Evolutionary conservation across 2,329 filamentous ascomycete genomes (phyloP).

Genomic region (Fusarium keratoplasticum): DNA sequence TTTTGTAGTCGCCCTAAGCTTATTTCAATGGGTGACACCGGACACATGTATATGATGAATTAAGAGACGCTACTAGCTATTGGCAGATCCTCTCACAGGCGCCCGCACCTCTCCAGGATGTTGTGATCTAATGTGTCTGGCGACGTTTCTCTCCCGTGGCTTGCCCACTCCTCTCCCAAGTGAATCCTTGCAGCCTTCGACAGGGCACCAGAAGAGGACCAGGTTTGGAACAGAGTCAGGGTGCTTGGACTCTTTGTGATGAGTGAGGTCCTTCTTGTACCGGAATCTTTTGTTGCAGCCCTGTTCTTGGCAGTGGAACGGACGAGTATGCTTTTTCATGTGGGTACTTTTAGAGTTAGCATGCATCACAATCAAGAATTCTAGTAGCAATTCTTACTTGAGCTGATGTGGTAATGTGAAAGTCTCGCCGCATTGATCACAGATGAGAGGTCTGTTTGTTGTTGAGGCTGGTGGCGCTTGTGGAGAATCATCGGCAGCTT

Average conservation of each 20-base stretch:
- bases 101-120: not conserved
- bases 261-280: not conserved
- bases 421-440: not conserved
- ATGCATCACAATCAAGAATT: not conserved
- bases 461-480: not conserved
- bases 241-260: slow-evolving; percentile 1
- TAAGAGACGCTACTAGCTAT: not conserved
- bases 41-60: not conserved
- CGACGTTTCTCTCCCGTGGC: not conserved
- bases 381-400: not conserved
- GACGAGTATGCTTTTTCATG: not conserved
- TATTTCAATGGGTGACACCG: not conserved
- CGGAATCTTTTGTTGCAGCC: not conserved
- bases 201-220: not conserved
- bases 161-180: not conserved
- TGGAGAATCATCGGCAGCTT: not conserved
- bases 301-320: not conserved
- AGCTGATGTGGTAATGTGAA: not conserved
- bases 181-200: not conserved
- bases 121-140: not conserved
- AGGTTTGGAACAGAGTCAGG: not conserved
- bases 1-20: not conserved
- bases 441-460: not conserved
- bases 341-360: not conserved
- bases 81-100: not conserved